Base-by-base conservation (phyloP, 164 flowering plant species). In the Warburgia ugandensis region DNA sequence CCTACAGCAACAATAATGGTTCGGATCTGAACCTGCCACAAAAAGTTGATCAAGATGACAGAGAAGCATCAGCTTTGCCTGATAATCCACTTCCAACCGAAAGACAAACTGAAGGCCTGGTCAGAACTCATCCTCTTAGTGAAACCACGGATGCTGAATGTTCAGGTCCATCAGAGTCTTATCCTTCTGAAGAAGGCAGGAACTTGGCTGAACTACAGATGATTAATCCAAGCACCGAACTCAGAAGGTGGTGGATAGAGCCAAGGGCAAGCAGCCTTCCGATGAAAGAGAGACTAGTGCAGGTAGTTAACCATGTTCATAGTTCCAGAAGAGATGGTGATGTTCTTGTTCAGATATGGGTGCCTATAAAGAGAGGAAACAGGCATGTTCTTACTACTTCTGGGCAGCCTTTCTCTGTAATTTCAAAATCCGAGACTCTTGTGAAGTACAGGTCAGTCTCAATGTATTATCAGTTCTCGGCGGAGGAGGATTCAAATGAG, bases 281-380 rank as follows among this genome's bases (percentile, higher is more conserved):
- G 19, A 80, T 86, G 46, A 81, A 59, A 52, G 73, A 79, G 52
- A 86, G 80, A 63, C 50, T 91, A 37, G 58, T 63, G n/a, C 62
- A 44, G 38, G 94, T 94, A 31, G 61, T 87, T 40, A 56, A 47
- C 19, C 43, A 51, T 65, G 73, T 91, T 6, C 70, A 59, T 48
- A 71, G 75, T 6, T 55, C 69, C 16, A 50, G 71, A 7, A 70
- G 45, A 54, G 67, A 76, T 5, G 77, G 68, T 60, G 76, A 81
- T 70, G 67, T 71, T 25, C 88, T 92, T 25, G 62, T 85, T 47
- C 95, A 92, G 56, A 50, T 87, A 55, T 91, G 98, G 97, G 76
- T 83, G 14, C 97, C 96, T 17, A 62, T 74, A 19, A 67, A 68
- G 52, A 73, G 60, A 62, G 81, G 78, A 39, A 78, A 72, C 29